Evolutionary conservation across 2,329 filamentous ascomycete genomes (phyloP), one percentile per base, ranked within the genome.

Genomic region (Tolypocladium cylindrosporum): DNA sequence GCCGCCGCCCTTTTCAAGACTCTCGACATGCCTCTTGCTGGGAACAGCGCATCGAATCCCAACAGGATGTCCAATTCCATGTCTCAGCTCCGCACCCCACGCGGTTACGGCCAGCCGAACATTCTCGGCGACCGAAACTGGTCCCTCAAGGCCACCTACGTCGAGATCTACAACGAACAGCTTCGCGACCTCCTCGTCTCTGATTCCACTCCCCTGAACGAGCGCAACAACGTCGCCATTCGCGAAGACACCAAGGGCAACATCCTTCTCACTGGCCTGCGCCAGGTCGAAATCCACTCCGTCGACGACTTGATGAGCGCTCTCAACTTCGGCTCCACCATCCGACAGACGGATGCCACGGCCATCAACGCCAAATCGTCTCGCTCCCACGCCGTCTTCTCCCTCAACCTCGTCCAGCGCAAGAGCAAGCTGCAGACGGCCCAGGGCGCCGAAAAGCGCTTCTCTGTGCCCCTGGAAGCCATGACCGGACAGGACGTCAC

Each of bases 331-430:
- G 94, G 94, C 24, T 99, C 94, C 0, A 84, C 88, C 31, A 96
- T 99, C 69, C 89, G 94, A 60, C 94, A 99, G 70, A 99, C 94
- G 0, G 94, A 99, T 74, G 88, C 94, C 31, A 99, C 94, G 2
- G 94, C 93, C 3, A 94, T 97, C 69, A 99, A 99, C 69, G 94
- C 93, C 50, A 93, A 96, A 70, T 99, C 94, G 0, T 99, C 94
- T 13, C 91, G 94, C 62, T 99, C 94, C 1, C 94, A 99, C 71
- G 94, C 94, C 40, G 92, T 99, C 37, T 97, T 99, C 74, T 97
- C 91, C 69, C 77, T 99, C 61, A 97, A 97, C 67, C 81, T 99
- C 9, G 81, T 97, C 9, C 90, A 97, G 75, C 89, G 89, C 67
- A 94, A 90, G 74, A 80, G 71, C 64, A 85, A 84, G 59, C 67